Evolutionary conservation across 1,139 yeast species (phyloP), one percentile per base, ranked within the genome.

Genomic region (Pichia inconspicua): DNA sequence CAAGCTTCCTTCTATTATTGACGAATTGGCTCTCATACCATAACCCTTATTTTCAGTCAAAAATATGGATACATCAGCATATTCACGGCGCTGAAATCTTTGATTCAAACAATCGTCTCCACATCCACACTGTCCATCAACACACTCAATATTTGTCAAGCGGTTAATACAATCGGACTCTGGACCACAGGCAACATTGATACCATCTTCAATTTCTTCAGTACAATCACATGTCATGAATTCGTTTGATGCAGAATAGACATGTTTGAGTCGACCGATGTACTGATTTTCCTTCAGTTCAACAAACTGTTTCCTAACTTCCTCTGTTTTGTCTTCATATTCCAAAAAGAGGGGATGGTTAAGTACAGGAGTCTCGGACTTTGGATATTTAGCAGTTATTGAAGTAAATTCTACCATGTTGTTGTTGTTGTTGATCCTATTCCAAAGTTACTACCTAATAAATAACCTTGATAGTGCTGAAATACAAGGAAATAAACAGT

Each of bases 161-260:
- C 97, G 69, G 66, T 92, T 92, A 57, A 92, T 89, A 74, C 98
- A 92, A 64, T 84, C 89, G 25, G 90, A 81, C 54, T 84, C 85
- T 40, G 84, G 88, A 31, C 81, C 87, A 73, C 98, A 92, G 4
- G 97, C 96, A 36, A 63, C 57, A 62, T 88, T 88, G 39, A 57
- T 53, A 0, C 63, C 69, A 3, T 68, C 71, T 17, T 59, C 60
- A 9, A 64, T 61, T 3, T 71, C 64, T 54, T 77, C 81, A 35
- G 59, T 64, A 71, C 98, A 92, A 60, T 89, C 97, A 72, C 98
- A 92, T 19, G 92, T 79, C 94, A 92, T 88, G 58, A 75, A 76
- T 25, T 62, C 65, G 42, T 60, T 58, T 4, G 63, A 54, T 4
- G 65, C 65, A 2, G 64, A 60, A 46, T 53, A 61, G 2, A 55